Base-by-base conservation (phyloP, 2,329 filamentous ascomycete species). In the Pseudogymnoascus sp. region DNA sequence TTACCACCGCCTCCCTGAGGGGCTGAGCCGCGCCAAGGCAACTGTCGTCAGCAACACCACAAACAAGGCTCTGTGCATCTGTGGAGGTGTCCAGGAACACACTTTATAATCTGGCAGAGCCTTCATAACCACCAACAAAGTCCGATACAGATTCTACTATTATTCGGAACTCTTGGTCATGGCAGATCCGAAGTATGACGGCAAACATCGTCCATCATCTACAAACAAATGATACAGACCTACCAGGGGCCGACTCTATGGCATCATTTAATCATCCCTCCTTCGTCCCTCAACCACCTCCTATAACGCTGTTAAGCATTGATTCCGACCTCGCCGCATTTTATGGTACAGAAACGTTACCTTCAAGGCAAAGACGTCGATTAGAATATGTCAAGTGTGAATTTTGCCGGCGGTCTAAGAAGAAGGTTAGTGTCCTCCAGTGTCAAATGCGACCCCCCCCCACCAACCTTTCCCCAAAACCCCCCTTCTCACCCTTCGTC, bases 271-370 rank as follows among this genome's bases (percentile, higher is more conserved):
- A 28, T n/a, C 21, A 1, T 50, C 21, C n/a, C n/a, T n/a, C n/a
- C n/a, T n/a, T n/a, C n/a, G n/a, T n/a, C n/a, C n/a, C n/a, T n/a
- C n/a, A n/a, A n/a, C n/a, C n/a, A n/a, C n/a, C n/a, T n/a, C n/a
- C n/a, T n/a, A n/a, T n/a, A n/a, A n/a, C n/a, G n/a, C n/a, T n/a
- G n/a, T n/a, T n/a, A n/a, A n/a, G n/a, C n/a, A n/a, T n/a, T n/a
- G n/a, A n/a, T n/a, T n/a, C n/a, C n/a, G n/a, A n/a, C n/a, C n/a
- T n/a, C n/a, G n/a, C n/a, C n/a, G n/a, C 44, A 2, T 23, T 10
- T 26, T 13, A 13, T 70, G 75, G 23, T 26, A 28, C 10, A 50
- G 21, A 50, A 28, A 6, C 28, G 28, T 13, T 21, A 28, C 72
- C 63, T 70, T 9, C 13, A 50, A 50, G 44, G 10, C 44, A 26